A percentile compares a stretch with the other conserved stretches of the same genome.
Evolutionary conservation across 179 eudicot species (phyloP).

Genomic region (Dionaea muscipula): DNA sequence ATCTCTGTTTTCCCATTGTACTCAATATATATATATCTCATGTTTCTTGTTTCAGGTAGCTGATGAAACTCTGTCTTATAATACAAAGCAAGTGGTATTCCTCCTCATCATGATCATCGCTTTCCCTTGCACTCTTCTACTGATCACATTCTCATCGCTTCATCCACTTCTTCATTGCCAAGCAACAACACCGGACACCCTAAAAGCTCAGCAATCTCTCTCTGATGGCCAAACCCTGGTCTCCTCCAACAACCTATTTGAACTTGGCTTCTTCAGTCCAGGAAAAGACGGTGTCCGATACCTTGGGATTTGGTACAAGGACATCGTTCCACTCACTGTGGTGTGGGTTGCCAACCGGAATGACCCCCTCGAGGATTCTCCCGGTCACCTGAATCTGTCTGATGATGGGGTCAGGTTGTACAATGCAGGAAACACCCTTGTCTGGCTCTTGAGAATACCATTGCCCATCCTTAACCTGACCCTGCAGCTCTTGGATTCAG

Average conservation of each 20-base stretch:
- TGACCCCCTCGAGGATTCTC: background rate
- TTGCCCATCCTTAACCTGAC: background rate
- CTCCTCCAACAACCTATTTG: conserved; percentile 8
- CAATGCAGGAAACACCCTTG: background rate
- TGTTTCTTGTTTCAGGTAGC: too few relatives aligned
- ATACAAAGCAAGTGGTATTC: too few relatives aligned
- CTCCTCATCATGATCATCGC: too few relatives aligned
- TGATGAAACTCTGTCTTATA: too few relatives aligned
- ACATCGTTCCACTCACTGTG: conserved; percentile 1
- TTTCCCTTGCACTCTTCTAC: too few relatives aligned
- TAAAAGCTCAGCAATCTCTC: conserved; percentile 12
- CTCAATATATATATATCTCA: too few relatives aligned
- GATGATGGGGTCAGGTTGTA: background rate
- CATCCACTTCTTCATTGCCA: too few relatives aligned
- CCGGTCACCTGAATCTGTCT: too few relatives aligned
- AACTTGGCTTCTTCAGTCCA: conserved; percentile 12
- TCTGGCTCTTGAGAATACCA: background rate
- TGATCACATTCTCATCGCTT: too few relatives aligned
- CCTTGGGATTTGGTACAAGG: conserved; percentile 9
- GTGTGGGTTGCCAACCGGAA: conserved; percentile 16
- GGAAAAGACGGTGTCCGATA: background rate
- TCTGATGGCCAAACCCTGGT: conserved; percentile 9
- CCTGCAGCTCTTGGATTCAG: background rate
- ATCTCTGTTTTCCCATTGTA: too few relatives aligned
- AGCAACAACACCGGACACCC: conserved; percentile 8